Conservation (phyloP, 2,329 filamentous ascomycete genomes). For the Sclerotinia sclerotiorum region DNA sequence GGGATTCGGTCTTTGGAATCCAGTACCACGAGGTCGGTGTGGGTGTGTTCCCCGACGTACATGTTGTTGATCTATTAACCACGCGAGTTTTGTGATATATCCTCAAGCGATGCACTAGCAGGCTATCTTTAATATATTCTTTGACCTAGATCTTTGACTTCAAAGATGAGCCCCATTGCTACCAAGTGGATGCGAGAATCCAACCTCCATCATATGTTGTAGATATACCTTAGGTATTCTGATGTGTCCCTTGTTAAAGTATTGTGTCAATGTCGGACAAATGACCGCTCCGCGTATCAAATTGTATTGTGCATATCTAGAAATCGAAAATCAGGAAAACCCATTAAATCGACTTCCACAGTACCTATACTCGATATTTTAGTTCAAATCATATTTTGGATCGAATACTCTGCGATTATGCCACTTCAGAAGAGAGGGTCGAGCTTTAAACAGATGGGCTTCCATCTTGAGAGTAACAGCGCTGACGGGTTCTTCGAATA, state of each 20-base stretch:
- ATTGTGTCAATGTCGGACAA: background rate
- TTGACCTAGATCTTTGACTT: constrained; percentile 6
- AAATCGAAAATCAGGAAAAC: background rate
- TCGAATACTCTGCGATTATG: background rate
- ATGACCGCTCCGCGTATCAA: constrained; percentile 10
- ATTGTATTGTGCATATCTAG: background rate
- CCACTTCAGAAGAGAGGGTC: constrained; percentile 5
- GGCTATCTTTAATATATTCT: background rate
- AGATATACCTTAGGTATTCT: constrained; percentile 5
- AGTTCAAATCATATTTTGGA: background rate
- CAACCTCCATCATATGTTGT: background rate
- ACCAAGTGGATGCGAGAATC: constrained; percentile 6
- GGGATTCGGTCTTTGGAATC: constrained; percentile 1
- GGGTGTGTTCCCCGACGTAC: background rate
- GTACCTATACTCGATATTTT: background rate
- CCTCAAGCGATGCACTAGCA: constrained; percentile 10
- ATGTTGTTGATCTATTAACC: background rate
- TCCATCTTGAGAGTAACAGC: constrained; percentile 10
- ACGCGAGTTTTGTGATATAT: constrained; percentile 16
- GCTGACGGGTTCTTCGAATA: constrained; percentile 16
- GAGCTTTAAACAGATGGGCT: background rate
- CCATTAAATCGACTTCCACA: background rate
- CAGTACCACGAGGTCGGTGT: constrained; percentile 8
- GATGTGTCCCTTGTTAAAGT: background rate
- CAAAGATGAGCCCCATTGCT: constrained; percentile 12